Evolutionary conservation across 768 basidiomycete genomes (phyloP).

Genomic region (Phylloporus scabripes): DNA sequence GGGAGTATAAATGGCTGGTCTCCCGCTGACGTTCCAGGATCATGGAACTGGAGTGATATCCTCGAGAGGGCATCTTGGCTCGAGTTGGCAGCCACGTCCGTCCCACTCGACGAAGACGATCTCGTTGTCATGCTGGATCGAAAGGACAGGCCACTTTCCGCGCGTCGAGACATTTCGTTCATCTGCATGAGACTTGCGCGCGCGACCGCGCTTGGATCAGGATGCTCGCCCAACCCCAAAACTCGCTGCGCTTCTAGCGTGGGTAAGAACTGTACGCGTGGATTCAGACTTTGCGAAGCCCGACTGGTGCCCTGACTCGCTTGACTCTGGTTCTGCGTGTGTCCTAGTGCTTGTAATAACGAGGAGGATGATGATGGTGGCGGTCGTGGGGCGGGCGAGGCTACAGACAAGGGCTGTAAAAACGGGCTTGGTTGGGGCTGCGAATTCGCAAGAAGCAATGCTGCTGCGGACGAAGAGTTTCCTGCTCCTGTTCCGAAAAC

Average conservation of each 20-base stretch:
- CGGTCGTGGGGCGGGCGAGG: conserved; percentile 15
- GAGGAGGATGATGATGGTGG: conserved; percentile 18
- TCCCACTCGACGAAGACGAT: conserved; percentile 15
- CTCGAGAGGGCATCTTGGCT: conserved; percentile 46
- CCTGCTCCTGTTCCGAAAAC: conserved; percentile 20
- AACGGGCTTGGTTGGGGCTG: conserved; percentile 29
- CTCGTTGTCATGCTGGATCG: conserved; percentile 20
- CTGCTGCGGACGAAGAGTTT: conserved; percentile 9
- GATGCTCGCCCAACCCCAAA: conserved; percentile 37
- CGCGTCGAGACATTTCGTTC: conserved; percentile 70
- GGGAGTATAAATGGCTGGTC: conserved; percentile 28
- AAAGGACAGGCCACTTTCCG: conserved; percentile 34
- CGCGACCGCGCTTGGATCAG: conserved; percentile 51
- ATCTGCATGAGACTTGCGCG: conserved; percentile 68
- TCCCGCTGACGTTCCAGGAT: conserved; percentile 21
- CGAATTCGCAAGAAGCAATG: conserved; percentile 15
- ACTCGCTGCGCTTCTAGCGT: conserved; percentile 51
- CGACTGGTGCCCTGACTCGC: conserved; percentile 3
- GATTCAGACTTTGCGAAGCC: conserved; percentile 5
- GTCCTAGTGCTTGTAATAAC: conserved; percentile 23
- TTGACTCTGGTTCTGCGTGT: conserved; percentile 8
- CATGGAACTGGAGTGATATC: conserved; percentile 43
- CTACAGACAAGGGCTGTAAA: conserved; percentile 18
- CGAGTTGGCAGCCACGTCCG: conserved; percentile 9
- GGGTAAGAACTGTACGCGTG: conserved; percentile 44